Evolutionary conservation across 2,329 filamentous ascomycete species (phyloP).

Genomic region (Massarina eburnea): DNA sequence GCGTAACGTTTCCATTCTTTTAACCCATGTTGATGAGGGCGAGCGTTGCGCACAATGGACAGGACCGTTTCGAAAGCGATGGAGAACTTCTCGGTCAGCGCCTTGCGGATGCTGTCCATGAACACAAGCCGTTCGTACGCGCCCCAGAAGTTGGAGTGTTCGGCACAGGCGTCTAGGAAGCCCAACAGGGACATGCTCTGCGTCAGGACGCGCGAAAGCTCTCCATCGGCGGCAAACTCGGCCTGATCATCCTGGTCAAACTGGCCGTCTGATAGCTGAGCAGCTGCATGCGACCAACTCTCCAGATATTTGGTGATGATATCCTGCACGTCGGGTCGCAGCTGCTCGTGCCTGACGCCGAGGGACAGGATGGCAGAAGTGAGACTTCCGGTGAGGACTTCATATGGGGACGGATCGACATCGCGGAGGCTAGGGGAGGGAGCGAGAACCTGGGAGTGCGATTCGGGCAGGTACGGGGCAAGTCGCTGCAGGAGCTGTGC

Average conservation of each 20-base stretch:
- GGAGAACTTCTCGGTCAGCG: slow-evolving; percentile 83
- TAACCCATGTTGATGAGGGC: slow-evolving; percentile 63
- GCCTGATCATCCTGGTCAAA: slow-evolving; percentile 60
- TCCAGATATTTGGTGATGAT: slow-evolving; percentile 73
- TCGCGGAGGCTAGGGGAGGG: slow-evolving; percentile 80
- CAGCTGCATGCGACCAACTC: slow-evolving; percentile 66
- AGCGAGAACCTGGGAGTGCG: slow-evolving; percentile 75
- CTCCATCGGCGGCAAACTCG: slow-evolving; percentile 52
- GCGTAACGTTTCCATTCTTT: slow-evolving; percentile 88
- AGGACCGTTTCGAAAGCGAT: slow-evolving; percentile 86
- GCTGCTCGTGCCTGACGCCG: slow-evolving; percentile 68
- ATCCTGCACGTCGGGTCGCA: slow-evolving; percentile 67
- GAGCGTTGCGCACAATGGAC: slow-evolving; percentile 83
- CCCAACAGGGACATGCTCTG: slow-evolving; percentile 85
- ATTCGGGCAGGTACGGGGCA: slow-evolving; percentile 81
- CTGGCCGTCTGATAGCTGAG: slow-evolving; percentile 56
- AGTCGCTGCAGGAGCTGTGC: slow-evolving; percentile 78
- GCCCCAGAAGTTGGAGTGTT: slow-evolving; percentile 79
- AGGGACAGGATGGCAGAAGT: slow-evolving; percentile 80
- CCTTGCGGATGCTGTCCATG: slow-evolving; percentile 68
- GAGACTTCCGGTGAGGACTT: slow-evolving; percentile 76
- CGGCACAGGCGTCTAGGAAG: slow-evolving; percentile 80
- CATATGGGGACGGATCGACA: slow-evolving; percentile 86
- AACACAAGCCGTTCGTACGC: slow-evolving; percentile 71
- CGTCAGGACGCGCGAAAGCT: slow-evolving; percentile 65